Evolutionary conservation across 1,284 basidiomycete species (phyloP).

Genomic region (Singerocomus rubriflavus): DNA sequence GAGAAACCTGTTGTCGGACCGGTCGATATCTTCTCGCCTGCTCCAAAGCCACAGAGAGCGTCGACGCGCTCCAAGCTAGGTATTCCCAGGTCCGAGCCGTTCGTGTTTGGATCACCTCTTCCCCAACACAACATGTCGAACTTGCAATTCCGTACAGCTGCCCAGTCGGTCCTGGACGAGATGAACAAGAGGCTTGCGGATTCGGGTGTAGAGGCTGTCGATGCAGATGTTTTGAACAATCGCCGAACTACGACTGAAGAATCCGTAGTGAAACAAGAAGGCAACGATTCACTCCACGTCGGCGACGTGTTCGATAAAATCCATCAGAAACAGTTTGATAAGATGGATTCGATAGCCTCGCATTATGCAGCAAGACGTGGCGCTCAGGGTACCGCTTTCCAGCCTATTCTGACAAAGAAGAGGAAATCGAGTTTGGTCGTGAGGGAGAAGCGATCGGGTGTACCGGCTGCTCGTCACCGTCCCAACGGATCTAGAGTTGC

Average conservation of each 20-base stretch:
- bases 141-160: conserved; percentile 56
- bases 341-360: conserved; percentile 73
- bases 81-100: conserved; percentile 42
- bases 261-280: conserved; percentile 21
- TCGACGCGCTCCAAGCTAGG: conserved; percentile 22
- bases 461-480: conserved; percentile 22
- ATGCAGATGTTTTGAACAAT: conserved; percentile 40
- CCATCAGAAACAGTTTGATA: conserved; percentile 62
- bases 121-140: conserved; percentile 59
- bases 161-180: conserved; percentile 66
- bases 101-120: conserved; percentile 71
- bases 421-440: conserved; percentile 45
- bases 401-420: conserved; percentile 34
- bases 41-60: conserved; percentile 19
- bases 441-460: conserved; percentile 40
- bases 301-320: conserved; percentile 53
- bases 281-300: conserved; percentile 20
- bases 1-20: conserved; percentile 29
- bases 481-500: conserved; percentile 23
- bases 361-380: conserved; percentile 54
- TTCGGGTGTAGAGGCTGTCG: conserved; percentile 44
- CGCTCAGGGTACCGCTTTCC: conserved; percentile 10
- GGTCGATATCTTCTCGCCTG: conserved; percentile 40
- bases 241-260: conserved; percentile 18
- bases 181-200: conserved; percentile 68